Percentiles rank a stretch among this genome's conserved stretches.
Evolutionary conservation across 2,329 filamentous ascomycete species (phyloP).

Genomic region (Lasiodiplodia sp.): DNA sequence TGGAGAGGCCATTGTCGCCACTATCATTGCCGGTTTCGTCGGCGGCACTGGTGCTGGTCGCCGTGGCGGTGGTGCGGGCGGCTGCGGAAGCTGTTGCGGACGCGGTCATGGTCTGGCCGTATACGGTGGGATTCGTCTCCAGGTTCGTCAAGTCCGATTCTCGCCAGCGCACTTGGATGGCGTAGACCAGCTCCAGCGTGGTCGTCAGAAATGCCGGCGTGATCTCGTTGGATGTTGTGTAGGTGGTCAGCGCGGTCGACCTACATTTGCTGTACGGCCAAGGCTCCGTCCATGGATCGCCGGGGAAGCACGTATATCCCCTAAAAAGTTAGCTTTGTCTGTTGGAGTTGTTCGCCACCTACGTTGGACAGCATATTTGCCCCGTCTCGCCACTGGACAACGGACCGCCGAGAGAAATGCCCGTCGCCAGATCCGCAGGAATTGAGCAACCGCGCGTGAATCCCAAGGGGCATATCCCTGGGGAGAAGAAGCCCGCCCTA

Average conservation of each 20-base stretch:
- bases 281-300: neutral
- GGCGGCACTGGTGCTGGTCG: neutral
- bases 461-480: conserved; percentile 1
- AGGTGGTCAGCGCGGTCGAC: neutral
- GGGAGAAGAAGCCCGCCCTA: conserved; percentile 7
- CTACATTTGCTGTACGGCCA: conserved; percentile 9
- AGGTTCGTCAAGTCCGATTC: neutral
- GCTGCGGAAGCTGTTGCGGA: neutral
- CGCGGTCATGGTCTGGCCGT: neutral
- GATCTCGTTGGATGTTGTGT: neutral
- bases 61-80: neutral
- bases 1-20: neutral
- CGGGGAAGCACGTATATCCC: neutral
- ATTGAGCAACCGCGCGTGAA: conserved; percentile 3
- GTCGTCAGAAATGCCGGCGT: neutral
- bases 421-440: neutral
- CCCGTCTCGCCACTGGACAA: conserved; percentile 1
- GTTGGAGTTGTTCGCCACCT: neutral
- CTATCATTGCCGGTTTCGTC: neutral
- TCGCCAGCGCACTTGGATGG: conserved; percentile 23
- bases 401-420: neutral
- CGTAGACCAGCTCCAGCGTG: neutral
- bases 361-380: conserved; percentile 19
- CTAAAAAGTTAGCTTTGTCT: neutral
- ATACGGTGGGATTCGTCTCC: conserved; percentile 18